A percentile compares a stretch with the other conserved stretches of the same genome.
Evolutionary conservation across 1,284 basidiomycete genomes (phyloP).

Genomic region (Malassezia caprae): DNA sequence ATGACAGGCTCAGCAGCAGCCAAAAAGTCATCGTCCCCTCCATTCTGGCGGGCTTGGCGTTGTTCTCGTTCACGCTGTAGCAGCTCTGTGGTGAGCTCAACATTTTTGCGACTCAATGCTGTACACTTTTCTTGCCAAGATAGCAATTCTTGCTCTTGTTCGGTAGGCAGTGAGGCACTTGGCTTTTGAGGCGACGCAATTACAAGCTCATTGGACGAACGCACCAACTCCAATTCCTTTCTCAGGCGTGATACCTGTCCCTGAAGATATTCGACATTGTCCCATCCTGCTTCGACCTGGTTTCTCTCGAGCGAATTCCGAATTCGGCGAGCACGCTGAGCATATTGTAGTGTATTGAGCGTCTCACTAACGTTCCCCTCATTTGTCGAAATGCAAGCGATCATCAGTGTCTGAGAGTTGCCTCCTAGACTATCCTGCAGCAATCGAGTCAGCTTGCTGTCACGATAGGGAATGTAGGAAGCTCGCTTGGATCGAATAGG

Average conservation of each 20-base stretch:
- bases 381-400: slow-evolving; percentile 88
- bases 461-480: slow-evolving; percentile 83
- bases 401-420: slow-evolving; percentile 96
- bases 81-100: slow-evolving; percentile 75
- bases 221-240: slow-evolving; percentile 62
- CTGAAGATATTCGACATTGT: slow-evolving; percentile 92
- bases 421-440: slow-evolving; percentile 97
- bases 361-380: slow-evolving; percentile 94
- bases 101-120: slow-evolving; percentile 68
- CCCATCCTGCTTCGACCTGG: slow-evolving; percentile 94
- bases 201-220: slow-evolving; percentile 31
- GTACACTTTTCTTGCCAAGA: slow-evolving; percentile 72
- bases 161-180: not conserved
- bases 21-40: slow-evolving; percentile 66
- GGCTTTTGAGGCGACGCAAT: not conserved
- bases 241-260: slow-evolving; percentile 54
- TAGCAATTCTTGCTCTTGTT: slow-evolving; percentile 57
- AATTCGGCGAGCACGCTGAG: slow-evolving; percentile 92
- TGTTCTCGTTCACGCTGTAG: slow-evolving; percentile 51
- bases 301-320: slow-evolving; percentile 87
- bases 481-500: slow-evolving; percentile 56
- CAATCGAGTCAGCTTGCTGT: slow-evolving; percentile 84
- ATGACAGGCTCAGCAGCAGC: slow-evolving; percentile 96
- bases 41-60: slow-evolving; percentile 30
- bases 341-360: slow-evolving; percentile 93